Base-by-base conservation (phyloP, 768 basidiomycete species). In the Symmetrospora coprosmae region DNA sequence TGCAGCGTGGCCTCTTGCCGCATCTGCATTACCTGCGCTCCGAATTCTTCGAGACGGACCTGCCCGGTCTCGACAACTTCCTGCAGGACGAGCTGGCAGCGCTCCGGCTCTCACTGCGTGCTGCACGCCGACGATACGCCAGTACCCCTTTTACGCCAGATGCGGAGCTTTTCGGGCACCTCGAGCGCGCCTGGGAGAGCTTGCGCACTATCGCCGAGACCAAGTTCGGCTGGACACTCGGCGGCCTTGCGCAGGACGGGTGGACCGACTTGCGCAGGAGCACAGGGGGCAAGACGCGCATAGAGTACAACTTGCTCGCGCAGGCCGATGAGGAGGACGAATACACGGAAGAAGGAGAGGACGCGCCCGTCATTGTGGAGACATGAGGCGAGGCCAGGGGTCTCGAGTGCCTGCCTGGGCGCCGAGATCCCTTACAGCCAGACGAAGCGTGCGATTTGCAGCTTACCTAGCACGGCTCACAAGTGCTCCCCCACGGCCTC, bases 301-400 rank as follows among this genome's bases (percentile, higher is more conserved):
- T 39, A 34, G 27, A 47, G 13, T 53, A 61, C 40, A 43, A 60
- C 52, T 34, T 35, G 49, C 30, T 61, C 8, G 19, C 38, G 38
- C 19, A 58, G 21, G 46, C 47, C 14, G 66, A 60, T 45, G 64
- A 69, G 35, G 38, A 62, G 1, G 69, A 67, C 28, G 49, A 66
- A 63, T 73, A 74, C 17, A 74, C 74, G 28, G 87, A 84, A 72
- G 75, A 75, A 35, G 71, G 72, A 0, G 68, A 69, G 39, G 67
- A 69, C n/a, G 68, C 68, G 11, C 68, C 68, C 21, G 66, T 65
- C 13, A 61, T 69, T 45, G 61, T 69, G 1, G 68, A 68, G 21
- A 34, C 48, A 2, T 58, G 34, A 46, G 30, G 27, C 17, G n/a
- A n/a, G n/a, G n/a, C n/a, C n/a, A n/a, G n/a, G n/a, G n/a, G n/a